A percentile compares a stretch with the other conserved stretches of the same genome.
Evolutionary conservation across 495 filamentous ascomycete genomes (phyloP).

Genomic region (Chaetomium tenue): DNA sequence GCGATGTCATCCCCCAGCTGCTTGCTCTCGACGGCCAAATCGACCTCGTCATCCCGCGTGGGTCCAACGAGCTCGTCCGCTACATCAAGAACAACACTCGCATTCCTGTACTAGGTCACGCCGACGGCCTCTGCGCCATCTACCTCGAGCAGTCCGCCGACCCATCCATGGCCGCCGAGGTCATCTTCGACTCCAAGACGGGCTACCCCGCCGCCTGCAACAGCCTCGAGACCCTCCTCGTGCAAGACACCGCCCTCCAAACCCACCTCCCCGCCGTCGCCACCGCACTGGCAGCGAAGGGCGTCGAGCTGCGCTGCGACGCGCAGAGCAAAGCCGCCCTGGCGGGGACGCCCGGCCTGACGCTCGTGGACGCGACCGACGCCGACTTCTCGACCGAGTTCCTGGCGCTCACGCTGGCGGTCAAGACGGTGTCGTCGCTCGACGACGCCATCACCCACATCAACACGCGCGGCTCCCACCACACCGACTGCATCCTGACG

Average conservation of each 20-base stretch:
- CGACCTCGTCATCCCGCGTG: slow-evolving; percentile 92
- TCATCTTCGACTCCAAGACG: slow-evolving; percentile 88
- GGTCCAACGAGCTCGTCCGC: slow-evolving; percentile 88
- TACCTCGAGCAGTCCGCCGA: slow-evolving; percentile 84
- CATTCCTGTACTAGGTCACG: slow-evolving; percentile 95
- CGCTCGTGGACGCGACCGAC: slow-evolving; percentile 61
- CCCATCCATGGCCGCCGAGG: slow-evolving; percentile 64
- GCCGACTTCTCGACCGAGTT: slow-evolving; percentile 87
- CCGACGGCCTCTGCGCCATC: slow-evolving; percentile 87
- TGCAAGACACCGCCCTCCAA: slow-evolving; percentile 68
- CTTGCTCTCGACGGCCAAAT: slow-evolving; percentile 81
- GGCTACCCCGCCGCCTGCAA: slow-evolving; percentile 98
- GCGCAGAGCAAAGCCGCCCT: slow-evolving; percentile 61
- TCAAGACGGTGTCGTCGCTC: slow-evolving; percentile 70
- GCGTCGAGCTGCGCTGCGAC: slow-evolving; percentile 86
- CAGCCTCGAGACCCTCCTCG: slow-evolving; percentile 80
- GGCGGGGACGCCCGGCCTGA: slow-evolving; percentile 34
- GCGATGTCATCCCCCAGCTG: slow-evolving; percentile 82
- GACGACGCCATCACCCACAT: slow-evolving; percentile 81
- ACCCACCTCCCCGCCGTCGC: slow-evolving; percentile 72
- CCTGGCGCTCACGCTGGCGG: slow-evolving; percentile 76
- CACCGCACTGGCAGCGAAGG: slow-evolving; percentile 65
- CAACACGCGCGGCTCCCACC: slow-evolving; percentile 86
- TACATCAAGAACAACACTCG: slow-evolving; percentile 86
- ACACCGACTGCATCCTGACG: slow-evolving; percentile 91